Conservation (phyloP, 352 stramenopile species). For the Pythium pyrilobum region DNA sequence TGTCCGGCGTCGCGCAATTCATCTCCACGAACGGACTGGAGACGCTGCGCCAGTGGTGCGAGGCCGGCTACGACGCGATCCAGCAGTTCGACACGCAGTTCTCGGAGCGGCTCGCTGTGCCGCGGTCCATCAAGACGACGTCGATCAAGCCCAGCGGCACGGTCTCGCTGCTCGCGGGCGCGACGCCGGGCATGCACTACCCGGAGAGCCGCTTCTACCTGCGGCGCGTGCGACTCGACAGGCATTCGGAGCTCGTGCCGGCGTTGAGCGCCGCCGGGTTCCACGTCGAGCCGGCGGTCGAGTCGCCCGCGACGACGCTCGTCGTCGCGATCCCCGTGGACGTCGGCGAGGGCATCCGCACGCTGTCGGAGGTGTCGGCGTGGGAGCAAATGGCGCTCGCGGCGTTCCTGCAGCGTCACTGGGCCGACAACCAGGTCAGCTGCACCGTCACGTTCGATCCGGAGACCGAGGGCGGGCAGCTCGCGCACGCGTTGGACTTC, state of each 20-base stretch:
- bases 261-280: slow-evolving; percentile 70
- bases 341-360: slow-evolving; percentile 81
- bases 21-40: slow-evolving; percentile 71
- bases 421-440: slow-evolving; percentile 94
- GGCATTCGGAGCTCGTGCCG: slow-evolving; percentile 74
- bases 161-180: slow-evolving; percentile 89
- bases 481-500: slow-evolving; percentile 81
- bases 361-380: slow-evolving; percentile 77
- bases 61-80: slow-evolving; percentile 77
- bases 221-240: slow-evolving; percentile 83
- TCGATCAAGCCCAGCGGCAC: slow-evolving; percentile 90
- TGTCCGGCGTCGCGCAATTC: slow-evolving; percentile 93
- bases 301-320: slow-evolving; percentile 60
- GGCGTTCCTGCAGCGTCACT: slow-evolving; percentile 91
- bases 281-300: slow-evolving; percentile 65
- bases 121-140: slow-evolving; percentile 91
- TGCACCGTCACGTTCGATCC: slow-evolving; percentile 94
- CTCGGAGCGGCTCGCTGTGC: slow-evolving; percentile 72
- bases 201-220: slow-evolving; percentile 92
- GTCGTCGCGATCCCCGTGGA: slow-evolving; percentile 92
- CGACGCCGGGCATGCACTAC: slow-evolving; percentile 92
- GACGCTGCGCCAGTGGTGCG: slow-evolving; percentile 85
- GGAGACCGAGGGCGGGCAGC: slow-evolving; percentile 66
- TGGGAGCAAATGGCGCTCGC: slow-evolving; percentile 92
- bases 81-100: slow-evolving; percentile 66